Base-by-base conservation (phyloP, 2,329 filamentous ascomycete genomes). In the Penicillium palitans region DNA sequence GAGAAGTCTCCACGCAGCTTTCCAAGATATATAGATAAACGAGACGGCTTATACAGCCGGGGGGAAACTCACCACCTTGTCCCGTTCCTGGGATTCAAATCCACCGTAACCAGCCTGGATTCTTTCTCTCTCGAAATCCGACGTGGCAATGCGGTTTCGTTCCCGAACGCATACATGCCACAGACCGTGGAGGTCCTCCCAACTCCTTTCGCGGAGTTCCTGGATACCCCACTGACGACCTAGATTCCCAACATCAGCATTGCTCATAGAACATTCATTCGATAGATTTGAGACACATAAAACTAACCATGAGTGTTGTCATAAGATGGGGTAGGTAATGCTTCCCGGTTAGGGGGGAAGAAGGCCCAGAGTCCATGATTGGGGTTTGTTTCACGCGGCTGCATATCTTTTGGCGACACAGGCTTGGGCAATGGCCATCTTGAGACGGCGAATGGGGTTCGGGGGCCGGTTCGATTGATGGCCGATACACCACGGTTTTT, bases 151-250 rank as follows among this genome's bases (percentile, higher is more conserved):
- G 66, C 90, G 85, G 78, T 99, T 99, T 69, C 90, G 83, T 79
- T 99, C 95, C 79, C 90, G 92, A 60, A 89, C 84, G 74, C 95
- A 98, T 55, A 92, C 85, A 91, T 93, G 99, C 92, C 93, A 99
- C 70, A 99, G 82, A 61, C 83, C 81, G 76, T 98, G 93, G 68
- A 99, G 79, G 74, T 98, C 93, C 61, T 96, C 91, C 90, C 92
- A 99, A 62, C 89, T 91, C 79, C 97, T 97, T 62, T 84, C 82
- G 62, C 93, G 85, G 70, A 99, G 81, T 79, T 99, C 95, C 77
- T 91, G 85, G 8, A 90, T 87, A 12, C 84, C 87, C 95, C 95
- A 99, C 29, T 86, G 81, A 54, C 95, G 85, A 17, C 95, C 84
- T 87, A 61, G 29, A 61, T 54, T 39, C 45, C 33, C 10, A 33